phyloP scores from a whole-genome alignment of 1,139 yeast species.

The Yamadazyma buinensis region DNA sequence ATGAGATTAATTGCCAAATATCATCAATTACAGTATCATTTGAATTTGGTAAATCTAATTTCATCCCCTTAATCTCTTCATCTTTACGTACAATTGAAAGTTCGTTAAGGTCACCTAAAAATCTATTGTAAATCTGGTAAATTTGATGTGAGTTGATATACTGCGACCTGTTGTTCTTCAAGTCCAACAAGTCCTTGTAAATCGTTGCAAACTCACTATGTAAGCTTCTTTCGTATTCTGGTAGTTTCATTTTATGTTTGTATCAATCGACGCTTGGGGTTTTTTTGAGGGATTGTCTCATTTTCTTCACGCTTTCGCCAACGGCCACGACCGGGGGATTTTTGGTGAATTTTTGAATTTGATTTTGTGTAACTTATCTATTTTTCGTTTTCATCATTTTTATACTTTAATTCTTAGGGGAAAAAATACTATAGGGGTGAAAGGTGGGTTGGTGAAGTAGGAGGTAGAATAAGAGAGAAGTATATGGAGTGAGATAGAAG shows the following conservation, averaged over 20 bases:
- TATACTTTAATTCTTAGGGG: too few relatives aligned
- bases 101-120: conserved; percentile 48
- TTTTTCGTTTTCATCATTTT: too few relatives aligned
- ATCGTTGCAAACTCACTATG: conserved; percentile 45
- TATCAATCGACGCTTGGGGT: too few relatives aligned
- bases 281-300: too few relatives aligned
- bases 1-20: conserved; percentile 77
- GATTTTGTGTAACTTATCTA: too few relatives aligned
- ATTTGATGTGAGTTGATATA: conserved; percentile 66
- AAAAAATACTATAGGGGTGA: too few relatives aligned
- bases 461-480: too few relatives aligned
- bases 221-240: conserved; percentile 49
- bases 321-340: too few relatives aligned
- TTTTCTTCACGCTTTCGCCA: too few relatives aligned
- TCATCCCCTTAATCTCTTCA: conserved; percentile 45
- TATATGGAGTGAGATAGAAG: too few relatives aligned
- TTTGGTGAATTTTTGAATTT: too few relatives aligned
- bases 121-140: conserved; percentile 49
- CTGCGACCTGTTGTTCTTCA: conserved; percentile 63
- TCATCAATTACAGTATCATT: conserved; percentile 82
- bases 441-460: too few relatives aligned
- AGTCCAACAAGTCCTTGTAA: conserved; percentile 47
- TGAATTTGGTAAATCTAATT: conserved; percentile 32
- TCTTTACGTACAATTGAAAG: conserved; percentile 47
- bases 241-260: conserved; percentile 27